Base-by-base conservation (phyloP, 2,329 filamentous ascomycete genomes). In the Salinomyces thailandicus region DNA sequence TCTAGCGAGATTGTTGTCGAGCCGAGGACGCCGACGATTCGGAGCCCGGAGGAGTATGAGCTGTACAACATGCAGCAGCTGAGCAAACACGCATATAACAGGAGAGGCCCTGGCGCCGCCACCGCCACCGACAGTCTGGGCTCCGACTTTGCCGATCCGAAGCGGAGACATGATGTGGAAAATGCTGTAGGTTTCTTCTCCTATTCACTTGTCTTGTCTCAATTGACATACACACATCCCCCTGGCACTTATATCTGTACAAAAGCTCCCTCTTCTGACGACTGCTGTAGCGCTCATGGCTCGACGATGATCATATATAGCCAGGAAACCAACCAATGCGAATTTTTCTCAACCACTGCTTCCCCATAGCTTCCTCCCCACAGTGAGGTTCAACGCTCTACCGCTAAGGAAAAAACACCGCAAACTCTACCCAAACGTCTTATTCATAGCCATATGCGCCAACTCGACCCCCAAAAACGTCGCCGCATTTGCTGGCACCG, bases 401-500 rank as follows among this genome's bases (percentile, higher is more conserved):
- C n/a, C n/a, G n/a, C n/a, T n/a, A n/a, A n/a, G n/a, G n/a, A n/a
- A n/a, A n/a, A n/a, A n/a, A n/a, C n/a, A n/a, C n/a, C n/a, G 22
- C 22, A 26, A 12, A 31, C n/a, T 34, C 38, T 30, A 43, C 35
- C 41, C 75, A 57, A 89, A 85, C 33, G 73, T 64, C 71, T 78
- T 86, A 47, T 75, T 79, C 81, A 91, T 85, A 31, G 78, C 78
- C 62, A 84, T 79, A 55, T 91, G 83, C 29, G 84, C 84, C 59
- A 89, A 61, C 67, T 91, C 84, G 5, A 91, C 83, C 8, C 84
- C 83, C 53, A 87, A 63, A 54, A 98, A 98, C 2, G 91, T 96
- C 19, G 91, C 91, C 2, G 91, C 91, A 58, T 98, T 98, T 7
- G 91, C 91, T 5, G 91, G 91, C 29, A 96, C 86, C 4, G 91